Base-by-base conservation (phyloP, 1,284 basidiomycete species). In the Quambalaria eucalypti region DNA sequence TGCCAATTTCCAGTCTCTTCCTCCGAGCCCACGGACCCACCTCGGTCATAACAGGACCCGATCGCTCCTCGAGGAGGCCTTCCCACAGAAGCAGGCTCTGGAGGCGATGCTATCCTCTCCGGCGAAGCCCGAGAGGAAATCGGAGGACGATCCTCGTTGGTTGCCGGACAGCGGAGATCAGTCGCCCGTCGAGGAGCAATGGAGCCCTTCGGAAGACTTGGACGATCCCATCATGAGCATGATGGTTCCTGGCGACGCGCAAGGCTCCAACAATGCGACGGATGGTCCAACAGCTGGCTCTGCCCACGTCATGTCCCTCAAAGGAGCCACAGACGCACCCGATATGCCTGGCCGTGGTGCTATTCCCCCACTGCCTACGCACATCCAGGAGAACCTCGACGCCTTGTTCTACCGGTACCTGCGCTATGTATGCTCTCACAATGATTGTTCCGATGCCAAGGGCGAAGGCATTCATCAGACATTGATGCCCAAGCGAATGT, bases 401-500 rank as follows among this genome's bases (percentile, higher is more conserved):
- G 82, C 85, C 54, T 85, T 96, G 71, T 96, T 98, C 78, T 85
- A 90, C 71, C 84, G 87, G 64, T 98, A 88, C 75, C 78, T 98
- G 62, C 91, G 87, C 70, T 82, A 80, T 53, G 83, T 90, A 52
- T 97, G 93, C 78, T 95, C 90, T 19, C 88, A 97, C 77, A 77
- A 97, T 77, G 90, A 96, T 56, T 86, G 87, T 16, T 87, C 84
- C 48, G 95, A 98, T 75, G 82, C 84, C 49, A 95, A 96, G 76
- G 95, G 95, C 55, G 93, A 99, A 76, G 85, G 88, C 48, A 90
- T 99, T 54, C 95, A 99, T 76, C 95, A 99, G 78, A 91, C 91
- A 39, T 81, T 98, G 65, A 98, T 97, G 95, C 88, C 92, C 1
- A 78, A 78, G 59, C 30, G 49, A 4, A 50, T 74, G 71, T 62